Evolutionary conservation across 1,139 yeast genomes (phyloP).

Genomic region (Kodamaea derodonti): DNA sequence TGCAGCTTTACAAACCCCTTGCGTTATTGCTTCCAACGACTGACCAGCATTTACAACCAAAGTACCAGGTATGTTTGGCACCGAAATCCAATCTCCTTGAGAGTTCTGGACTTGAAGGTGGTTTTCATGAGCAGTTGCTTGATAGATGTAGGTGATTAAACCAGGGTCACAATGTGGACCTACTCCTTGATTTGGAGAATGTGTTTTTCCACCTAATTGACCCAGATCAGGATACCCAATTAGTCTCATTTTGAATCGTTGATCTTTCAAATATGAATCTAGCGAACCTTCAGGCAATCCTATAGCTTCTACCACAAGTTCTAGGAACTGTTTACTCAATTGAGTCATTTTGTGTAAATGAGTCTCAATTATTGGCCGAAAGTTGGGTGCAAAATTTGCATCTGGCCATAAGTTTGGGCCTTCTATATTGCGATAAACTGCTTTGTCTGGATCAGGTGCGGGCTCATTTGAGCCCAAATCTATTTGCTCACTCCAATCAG

Average conservation of each 20-base stretch:
- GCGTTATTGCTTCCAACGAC: constrained; percentile 50
- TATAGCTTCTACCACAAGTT: constrained; percentile 52
- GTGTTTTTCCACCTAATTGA: constrained; percentile 29
- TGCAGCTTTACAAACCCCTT: constrained; percentile 60
- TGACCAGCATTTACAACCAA: constrained; percentile 55
- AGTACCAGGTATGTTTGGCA: constrained; percentile 39
- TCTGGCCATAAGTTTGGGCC: constrained; percentile 69
- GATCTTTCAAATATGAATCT: constrained; percentile 48
- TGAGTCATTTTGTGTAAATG: constrained; percentile 48
- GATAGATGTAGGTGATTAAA: constrained; percentile 56
- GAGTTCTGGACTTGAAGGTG: constrained; percentile 63
- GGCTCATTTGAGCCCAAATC: constrained; percentile 63
- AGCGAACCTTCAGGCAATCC: constrained; percentile 44
- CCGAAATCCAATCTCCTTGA: constrained; percentile 61
- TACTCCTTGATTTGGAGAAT: constrained; percentile 53
- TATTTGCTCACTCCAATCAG: constrained; percentile 67
- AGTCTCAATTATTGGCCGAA: constrained; percentile 39
- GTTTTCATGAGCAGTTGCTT: constrained; percentile 44
- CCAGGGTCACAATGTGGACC: constrained; percentile 76
- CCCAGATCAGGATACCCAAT: constrained; percentile 47
- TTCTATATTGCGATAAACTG: constrained; percentile 53
- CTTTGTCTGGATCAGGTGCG: constrained; percentile 43
- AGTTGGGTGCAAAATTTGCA: constrained; percentile 43
- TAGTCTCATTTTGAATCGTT: constrained; percentile 53
- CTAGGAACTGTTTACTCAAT: constrained; percentile 40